phyloP scores from a whole-genome alignment of 495 filamentous ascomycete genomes.

The Penicillium simplicissimum region DNA sequence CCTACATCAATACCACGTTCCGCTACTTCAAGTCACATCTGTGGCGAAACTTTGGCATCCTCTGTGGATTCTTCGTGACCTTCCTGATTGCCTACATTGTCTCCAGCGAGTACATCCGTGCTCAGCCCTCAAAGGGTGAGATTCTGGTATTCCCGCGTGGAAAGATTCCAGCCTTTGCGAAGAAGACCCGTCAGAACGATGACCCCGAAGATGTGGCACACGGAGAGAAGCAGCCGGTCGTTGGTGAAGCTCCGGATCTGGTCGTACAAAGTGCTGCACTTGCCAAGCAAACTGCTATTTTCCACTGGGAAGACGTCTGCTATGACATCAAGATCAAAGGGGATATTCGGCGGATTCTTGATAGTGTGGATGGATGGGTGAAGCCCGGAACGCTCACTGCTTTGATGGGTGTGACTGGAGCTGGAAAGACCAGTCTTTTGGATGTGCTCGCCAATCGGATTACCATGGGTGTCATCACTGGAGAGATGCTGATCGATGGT shows the following conservation, averaged over 20 bases:
- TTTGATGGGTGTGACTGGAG: slow-evolving; percentile 60
- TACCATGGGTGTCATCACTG: slow-evolving; percentile 49
- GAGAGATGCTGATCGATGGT: slow-evolving; percentile 54
- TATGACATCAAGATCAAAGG: slow-evolving; percentile 2
- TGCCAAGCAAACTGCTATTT: slow-evolving; percentile 17
- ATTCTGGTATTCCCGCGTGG: slow-evolving; percentile 43
- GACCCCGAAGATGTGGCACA: slow-evolving; percentile 37
- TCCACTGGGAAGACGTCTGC: slow-evolving; percentile 6
- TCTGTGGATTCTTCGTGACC: slow-evolving; percentile 8
- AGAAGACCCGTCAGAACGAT: slow-evolving; percentile 51
- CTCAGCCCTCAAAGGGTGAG: slow-evolving; percentile 38
- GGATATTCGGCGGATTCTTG: neutral
- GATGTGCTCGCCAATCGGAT: slow-evolving; percentile 48
- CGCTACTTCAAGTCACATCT: slow-evolving; percentile 8
- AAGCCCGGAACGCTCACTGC: slow-evolving; percentile 65
- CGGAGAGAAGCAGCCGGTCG: slow-evolving; percentile 33
- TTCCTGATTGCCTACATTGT: slow-evolving; percentile 14
- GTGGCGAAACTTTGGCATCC: slow-evolving; percentile 24
- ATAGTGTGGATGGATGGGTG: slow-evolving; percentile 53
- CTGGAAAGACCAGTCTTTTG: slow-evolving; percentile 58
- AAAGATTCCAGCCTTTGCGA: slow-evolving; percentile 22
- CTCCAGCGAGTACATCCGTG: slow-evolving; percentile 6
- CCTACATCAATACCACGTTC: slow-evolving; percentile 15
- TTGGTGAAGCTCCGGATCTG: neutral
- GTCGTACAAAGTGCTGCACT: slow-evolving; percentile 27